phyloP scores from a whole-genome alignment of 495 filamentous ascomycete genomes.

The Aspergillus coremiiformis region DNA sequence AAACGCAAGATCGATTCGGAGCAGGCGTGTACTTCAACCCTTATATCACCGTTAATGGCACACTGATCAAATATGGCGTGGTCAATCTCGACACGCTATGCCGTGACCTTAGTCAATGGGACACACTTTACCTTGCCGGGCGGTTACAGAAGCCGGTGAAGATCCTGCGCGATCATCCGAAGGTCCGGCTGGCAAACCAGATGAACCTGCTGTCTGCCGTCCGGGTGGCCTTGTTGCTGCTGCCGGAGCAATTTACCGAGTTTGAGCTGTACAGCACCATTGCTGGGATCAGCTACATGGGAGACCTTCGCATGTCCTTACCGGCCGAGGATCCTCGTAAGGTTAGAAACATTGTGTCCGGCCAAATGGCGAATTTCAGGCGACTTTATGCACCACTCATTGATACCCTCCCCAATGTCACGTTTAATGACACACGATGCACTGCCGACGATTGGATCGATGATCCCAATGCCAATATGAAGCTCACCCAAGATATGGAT shows the following conservation, averaged over 20 bases:
- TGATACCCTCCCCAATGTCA: slow-evolving; percentile 79
- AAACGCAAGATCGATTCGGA: slow-evolving; percentile 79
- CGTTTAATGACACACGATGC: slow-evolving; percentile 63
- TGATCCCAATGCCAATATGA: slow-evolving; percentile 52
- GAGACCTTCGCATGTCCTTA: slow-evolving; percentile 86
- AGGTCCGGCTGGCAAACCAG: slow-evolving; percentile 87
- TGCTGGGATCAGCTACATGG: slow-evolving; percentile 84
- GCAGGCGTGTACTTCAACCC: slow-evolving; percentile 98
- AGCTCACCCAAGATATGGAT: slow-evolving; percentile 82
- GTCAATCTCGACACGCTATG: slow-evolving; percentile 87
- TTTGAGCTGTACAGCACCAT: slow-evolving; percentile 83
- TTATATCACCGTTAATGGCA: slow-evolving; percentile 91
- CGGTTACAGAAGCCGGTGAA: slow-evolving; percentile 96
- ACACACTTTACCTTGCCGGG: slow-evolving; percentile 87
- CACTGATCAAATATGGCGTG: slow-evolving; percentile 94
- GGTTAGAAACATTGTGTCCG: slow-evolving; percentile 83
- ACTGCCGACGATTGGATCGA: slow-evolving; percentile 56
- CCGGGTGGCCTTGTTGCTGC: slow-evolving; percentile 77
- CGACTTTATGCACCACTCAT: slow-evolving; percentile 84
- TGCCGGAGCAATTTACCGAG: slow-evolving; percentile 80
- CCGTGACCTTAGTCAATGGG: slow-evolving; percentile 77
- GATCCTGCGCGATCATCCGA: slow-evolving; percentile 88
- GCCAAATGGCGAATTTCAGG: slow-evolving; percentile 86
- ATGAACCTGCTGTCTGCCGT: slow-evolving; percentile 88
- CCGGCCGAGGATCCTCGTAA: slow-evolving; percentile 87